Evolutionary conservation across 805 yeast species (phyloP), one percentile per base, ranked within the genome.

Genomic region (Myxozyma neglecta): DNA sequence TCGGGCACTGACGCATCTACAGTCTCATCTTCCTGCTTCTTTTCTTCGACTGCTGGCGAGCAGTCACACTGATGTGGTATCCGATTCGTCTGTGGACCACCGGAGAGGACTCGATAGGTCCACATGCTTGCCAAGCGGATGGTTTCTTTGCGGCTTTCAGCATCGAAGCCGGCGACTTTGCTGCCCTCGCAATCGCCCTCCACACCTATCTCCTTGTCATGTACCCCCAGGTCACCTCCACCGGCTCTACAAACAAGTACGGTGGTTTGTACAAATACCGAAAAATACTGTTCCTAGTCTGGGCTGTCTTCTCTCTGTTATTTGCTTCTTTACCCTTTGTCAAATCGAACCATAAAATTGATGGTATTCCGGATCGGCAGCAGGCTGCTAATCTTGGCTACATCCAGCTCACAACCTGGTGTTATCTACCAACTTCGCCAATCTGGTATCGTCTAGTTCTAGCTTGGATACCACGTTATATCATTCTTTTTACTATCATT

Each of bases 391-490:
- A 57, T 36, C 66, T 73, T 42, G 67, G 65, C 1, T 90, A 87
- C 71, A 71, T 75, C 42, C 84, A 90, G 35, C 79, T 82, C 61
- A 83, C 86, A 46, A 83, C 86, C 64, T 88, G 90, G 91, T 87
- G 96, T 71, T 90, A 87, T 72, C 76, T 91, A 59, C 91, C 96
- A 0, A 83, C 83, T 47, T 64, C 75, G 1, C 96, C 96, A 0
- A 71, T 80, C 7, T 90, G 94, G 94, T 87, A 85, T 71, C 77
- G 90, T 60, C 71, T 87, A 44, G 90, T 79, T 1, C 75, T 91
- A 53, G 83, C 90, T 66, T 92, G 96, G 96, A 85, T 85, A 1
- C 91, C 96, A 11, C 79, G 97, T 53, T 90, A 85, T 71, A 74
- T 83, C 60, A 82, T 91, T 57, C 81, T 88, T 61, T 71, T 88